Base-by-base conservation (phyloP, 345 rosid genomes). In the Limnanthes douglasii region DNA sequence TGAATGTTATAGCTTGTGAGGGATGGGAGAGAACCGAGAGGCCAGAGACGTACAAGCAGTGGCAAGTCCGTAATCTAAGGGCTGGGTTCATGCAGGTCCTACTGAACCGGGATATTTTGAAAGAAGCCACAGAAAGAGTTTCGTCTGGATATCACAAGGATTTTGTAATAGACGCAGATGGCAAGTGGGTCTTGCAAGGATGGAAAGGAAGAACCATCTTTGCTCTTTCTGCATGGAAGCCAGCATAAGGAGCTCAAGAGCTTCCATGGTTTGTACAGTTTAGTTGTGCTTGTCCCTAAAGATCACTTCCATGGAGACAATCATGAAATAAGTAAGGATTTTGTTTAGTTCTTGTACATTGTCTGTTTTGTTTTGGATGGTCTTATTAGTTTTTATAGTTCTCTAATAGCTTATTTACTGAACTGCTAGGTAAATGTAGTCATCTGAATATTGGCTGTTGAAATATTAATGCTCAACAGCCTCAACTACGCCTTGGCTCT, bases 41-140 rank as follows among this genome's bases (percentile, higher is more conserved):
- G 61, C 95, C 97, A 0, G 95, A 88, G 59, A 76, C 86, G 1
- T 73, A 77, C 62, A 90, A 84, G 74, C 98, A 90, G 57, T 84
- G 95, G 95, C 92, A 80, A 7, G 59, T 46, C 13, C 62, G 98
- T 35, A 63, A 60, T 29, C 55, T 52, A 45, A 75, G 92, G 51
- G 86, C 94, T 18, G 95, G 98, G 21, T 70, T 90, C 43, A 57
- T 66, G 50, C 74, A 65, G 54, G 61, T 61, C 28, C 73, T 94
- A 4, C 66, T 90, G 31, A 65, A 68, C 15, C 54, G 56, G 15
- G 51, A 19, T 27, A 50, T 68, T 5, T 56, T 72, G 51, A 65
- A 60, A 50, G 52, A 9, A 42, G 65, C 85, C 8, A 43, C 49
- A 10, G 12, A 45, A 1, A 70, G 62, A 56, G 64, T 74, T 49